Base-by-base conservation (phyloP, 1,284 basidiomycete species). In the Tilletia setariae region DNA sequence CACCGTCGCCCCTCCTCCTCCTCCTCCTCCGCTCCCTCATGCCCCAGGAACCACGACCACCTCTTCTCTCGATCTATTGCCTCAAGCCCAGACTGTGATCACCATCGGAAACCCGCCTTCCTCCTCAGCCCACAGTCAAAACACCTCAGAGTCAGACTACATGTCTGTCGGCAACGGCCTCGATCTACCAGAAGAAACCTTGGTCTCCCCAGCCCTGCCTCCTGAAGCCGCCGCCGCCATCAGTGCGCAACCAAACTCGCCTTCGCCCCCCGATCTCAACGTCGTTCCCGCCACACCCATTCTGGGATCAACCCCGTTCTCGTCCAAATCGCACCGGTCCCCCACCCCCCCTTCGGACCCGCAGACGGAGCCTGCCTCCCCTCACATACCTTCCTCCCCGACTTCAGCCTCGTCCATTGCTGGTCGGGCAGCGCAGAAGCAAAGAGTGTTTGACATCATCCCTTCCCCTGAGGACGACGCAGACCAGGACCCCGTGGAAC, bases 401-500 rank as follows among this genome's bases (percentile, higher is more conserved):
- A 40, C 35, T 11, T 40, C 35, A 11, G 35, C 35, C 35, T 40
- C 35, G 6, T 40, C 35, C 6, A 40, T 40, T 11, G 35, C 35
- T 6, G 35, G 35, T 40, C 35, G 35, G 11, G 35, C 35, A 6
- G 35, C 35, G 35, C 35, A 40, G 35, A 40, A 40, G 11, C 35
- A 40, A 40, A 40, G 35, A 40, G 35, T 11, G 35, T 40, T 40
- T 11, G 35, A 40, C 11, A 4, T 40, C 11, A 11, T 11, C 35
- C 35, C 35, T 40, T 40, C 35, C 6, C 35, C 35, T 40, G 35
- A 40, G 6, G 35, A 40, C 11, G 11, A 11, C 11, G 35, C 35
- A 35, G 69, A 69, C 43, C 46, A 7, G 46, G 46, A 69, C 2
- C 68, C 71, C 1, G 35, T 40, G 6, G 76, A 76, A 9, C 68